A percentile compares a stretch with the other conserved stretches of the same genome.
phyloP scores from a whole-genome alignment of 768 basidiomycete genomes.

The Phlebiopsis gigantea region DNA sequence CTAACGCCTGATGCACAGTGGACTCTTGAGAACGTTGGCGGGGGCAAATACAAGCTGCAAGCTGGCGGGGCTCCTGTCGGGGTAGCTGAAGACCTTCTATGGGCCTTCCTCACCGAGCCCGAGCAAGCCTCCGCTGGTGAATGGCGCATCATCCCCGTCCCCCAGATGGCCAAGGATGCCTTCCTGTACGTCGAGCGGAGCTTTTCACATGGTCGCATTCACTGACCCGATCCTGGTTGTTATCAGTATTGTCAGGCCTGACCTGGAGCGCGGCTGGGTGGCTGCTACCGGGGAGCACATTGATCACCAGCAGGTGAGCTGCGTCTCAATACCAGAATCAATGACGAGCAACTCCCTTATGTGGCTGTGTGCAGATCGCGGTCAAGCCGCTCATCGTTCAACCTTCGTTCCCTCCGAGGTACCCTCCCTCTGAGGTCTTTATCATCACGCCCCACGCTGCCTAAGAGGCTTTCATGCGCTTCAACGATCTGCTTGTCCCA shows the following conservation, averaged over 20 bases:
- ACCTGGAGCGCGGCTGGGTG: not conserved
- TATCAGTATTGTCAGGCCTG: not conserved
- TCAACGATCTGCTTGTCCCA: too few species aligned
- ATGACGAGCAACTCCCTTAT: not conserved
- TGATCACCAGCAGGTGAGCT: not conserved
- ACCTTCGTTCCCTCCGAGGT: not conserved
- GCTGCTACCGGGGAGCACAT: not conserved
- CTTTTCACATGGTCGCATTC: not conserved
- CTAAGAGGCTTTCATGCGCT: too few species aligned
- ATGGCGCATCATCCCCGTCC: not conserved
- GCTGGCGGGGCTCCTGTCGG: not conserved
- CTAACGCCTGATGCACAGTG: not conserved
- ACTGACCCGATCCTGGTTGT: not conserved
- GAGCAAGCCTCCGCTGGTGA: not conserved
- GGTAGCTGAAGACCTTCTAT: not conserved
- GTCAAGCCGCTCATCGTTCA: not conserved
- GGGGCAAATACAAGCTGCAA: not conserved
- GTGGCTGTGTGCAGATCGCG: not conserved
- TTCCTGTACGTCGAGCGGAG: not conserved
- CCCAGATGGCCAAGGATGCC: not conserved
- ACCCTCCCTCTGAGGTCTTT: too few species aligned
- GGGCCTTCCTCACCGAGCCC: not conserved
- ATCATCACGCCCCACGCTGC: too few species aligned
- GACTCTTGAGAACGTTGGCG: not conserved
- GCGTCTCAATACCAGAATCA: too few species aligned